Evolutionary conservation across 805 yeast species (phyloP), one percentile per base, ranked within the genome.

Genomic region (Kazachstania kunashirensis): DNA sequence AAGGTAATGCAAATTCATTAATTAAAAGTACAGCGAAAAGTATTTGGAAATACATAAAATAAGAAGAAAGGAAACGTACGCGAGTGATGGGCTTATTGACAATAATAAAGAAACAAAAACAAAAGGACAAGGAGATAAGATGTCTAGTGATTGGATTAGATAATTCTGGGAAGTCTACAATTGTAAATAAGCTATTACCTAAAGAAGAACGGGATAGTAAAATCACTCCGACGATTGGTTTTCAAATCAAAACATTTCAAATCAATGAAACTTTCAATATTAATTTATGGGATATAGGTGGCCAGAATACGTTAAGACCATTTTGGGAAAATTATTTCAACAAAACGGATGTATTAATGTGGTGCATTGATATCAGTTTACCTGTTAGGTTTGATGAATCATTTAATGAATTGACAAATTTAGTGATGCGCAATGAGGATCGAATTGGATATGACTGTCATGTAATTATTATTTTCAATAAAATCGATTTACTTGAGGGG

Each of bases 261-360:
- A 59, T 65, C 43, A 42, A 57, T 2, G 68, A 63, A 3, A 24
- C 5, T 9, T 34, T 31, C 46, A 67, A 66, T 14, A 52, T 81
- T 35, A 78, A 78, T 44, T 54, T 80, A 21, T 81, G 94, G 97
- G 95, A 84, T 52, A 77, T 88, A 10, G 97, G 97, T 5, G 97
- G 97, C 2, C 97, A 88, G 57, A 62, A 70, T 31, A 71, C 89
- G 1, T 64, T 88, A 29, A 63, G 97, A 32, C 77, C 88, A 13
- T 86, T 86, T 66, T 88, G 97, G 97, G 77, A 83, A 49, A 89
- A 88, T 60, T 88, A 89, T 57, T 88, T 82, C 52, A 96, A 86
- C 45, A 76, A 74, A 48, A 75, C 82, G 0, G 88, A 88, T 48
- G 73, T 75, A 5, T 63, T 88, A 13, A 59, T 88, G 10, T 88